Conservation (phyloP, 2,329 filamentous ascomycete species). For the Rutstroemia sydowiana region DNA sequence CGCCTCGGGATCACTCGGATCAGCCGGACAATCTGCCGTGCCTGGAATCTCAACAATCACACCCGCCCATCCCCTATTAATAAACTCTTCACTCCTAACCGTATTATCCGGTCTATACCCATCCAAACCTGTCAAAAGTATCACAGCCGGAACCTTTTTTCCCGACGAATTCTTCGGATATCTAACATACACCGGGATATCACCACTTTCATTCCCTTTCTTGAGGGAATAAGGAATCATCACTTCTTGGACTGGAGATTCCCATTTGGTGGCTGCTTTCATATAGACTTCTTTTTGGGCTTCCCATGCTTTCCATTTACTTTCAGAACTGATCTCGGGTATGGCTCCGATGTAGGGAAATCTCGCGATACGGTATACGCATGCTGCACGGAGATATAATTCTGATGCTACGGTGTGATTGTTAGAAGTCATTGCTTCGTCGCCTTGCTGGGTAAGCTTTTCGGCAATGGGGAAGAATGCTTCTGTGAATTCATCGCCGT, state of each 20-base stretch:
- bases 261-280: slow-evolving; percentile 47
- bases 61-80: slow-evolving; percentile 53
- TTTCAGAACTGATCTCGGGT: slow-evolving; percentile 33
- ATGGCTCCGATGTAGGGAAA: slow-evolving; percentile 51
- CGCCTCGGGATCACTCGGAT: slow-evolving; percentile 49
- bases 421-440: slow-evolving; percentile 40
- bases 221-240: slow-evolving; percentile 50
- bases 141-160: slow-evolving; percentile 39
- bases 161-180: slow-evolving; percentile 40
- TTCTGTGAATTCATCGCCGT: slow-evolving; percentile 56
- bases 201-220: slow-evolving; percentile 31
- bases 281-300: slow-evolving; percentile 57
- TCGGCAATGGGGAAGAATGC: slow-evolving; percentile 56
- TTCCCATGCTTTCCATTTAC: slow-evolving; percentile 57
- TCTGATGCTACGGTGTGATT: slow-evolving; percentile 48
- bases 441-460: slow-evolving; percentile 45
- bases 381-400: slow-evolving; percentile 62
- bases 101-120: slow-evolving; percentile 59
- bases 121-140: slow-evolving; percentile 55
- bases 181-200: slow-evolving; percentile 60
- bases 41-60: slow-evolving; percentile 60
- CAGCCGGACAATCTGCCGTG: slow-evolving; percentile 60
- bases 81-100: slow-evolving; percentile 52
- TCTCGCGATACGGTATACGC: slow-evolving; percentile 65
- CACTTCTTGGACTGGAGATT: slow-evolving; percentile 54